These are phyloP conservation scores for Seiridium unicorne DNA, from an alignment of 2,329 filamentous ascomycete species.

Conservation along the genomic window DNA sequence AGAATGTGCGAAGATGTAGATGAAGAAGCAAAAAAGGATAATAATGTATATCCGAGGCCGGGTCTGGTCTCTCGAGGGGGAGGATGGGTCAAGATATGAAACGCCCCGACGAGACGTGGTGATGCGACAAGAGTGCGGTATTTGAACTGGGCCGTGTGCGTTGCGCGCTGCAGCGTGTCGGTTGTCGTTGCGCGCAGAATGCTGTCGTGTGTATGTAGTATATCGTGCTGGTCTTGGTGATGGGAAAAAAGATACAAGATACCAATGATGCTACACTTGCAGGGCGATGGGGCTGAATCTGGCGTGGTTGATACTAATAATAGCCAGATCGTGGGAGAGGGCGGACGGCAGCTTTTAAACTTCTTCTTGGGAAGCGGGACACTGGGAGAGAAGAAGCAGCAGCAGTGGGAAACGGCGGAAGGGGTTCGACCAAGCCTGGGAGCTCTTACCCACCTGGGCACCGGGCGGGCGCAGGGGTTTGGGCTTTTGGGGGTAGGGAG, in stretches of 20 bases:
- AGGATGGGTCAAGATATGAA: slow-evolving; percentile 20
- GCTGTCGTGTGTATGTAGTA: background rate
- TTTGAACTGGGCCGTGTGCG: slow-evolving; percentile 1
- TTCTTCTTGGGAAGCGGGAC: slow-evolving; percentile 18
- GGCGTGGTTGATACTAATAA: slow-evolving; percentile 51
- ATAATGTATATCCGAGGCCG: slow-evolving; percentile 1
- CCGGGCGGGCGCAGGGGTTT: too few species aligned
- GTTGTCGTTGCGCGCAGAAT: background rate
- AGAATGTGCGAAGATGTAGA: background rate
- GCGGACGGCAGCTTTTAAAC: slow-evolving; percentile 28
- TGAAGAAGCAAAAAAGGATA: background rate
- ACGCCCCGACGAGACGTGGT: slow-evolving; percentile 11
- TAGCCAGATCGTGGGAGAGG: slow-evolving; percentile 41
- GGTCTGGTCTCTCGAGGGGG: background rate
- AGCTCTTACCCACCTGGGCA: too few species aligned
- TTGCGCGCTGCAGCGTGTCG: background rate
- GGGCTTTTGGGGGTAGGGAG: slow-evolving; percentile 4
- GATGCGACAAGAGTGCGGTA: slow-evolving; percentile 5
- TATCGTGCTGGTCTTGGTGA: slow-evolving; percentile 21
- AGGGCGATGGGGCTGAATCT: slow-evolving; percentile 48
- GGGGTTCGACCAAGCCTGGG: too few species aligned
- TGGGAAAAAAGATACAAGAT: slow-evolving; percentile 5
- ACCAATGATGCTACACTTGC: slow-evolving; percentile 21
- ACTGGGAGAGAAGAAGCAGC: background rate
- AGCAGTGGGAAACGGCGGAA: too few species aligned